Percentiles rank a stretch among this genome's conserved stretches.
Evolutionary conservation across 306 rosid genomes (phyloP).

Genomic region (Malus sieversii): DNA sequence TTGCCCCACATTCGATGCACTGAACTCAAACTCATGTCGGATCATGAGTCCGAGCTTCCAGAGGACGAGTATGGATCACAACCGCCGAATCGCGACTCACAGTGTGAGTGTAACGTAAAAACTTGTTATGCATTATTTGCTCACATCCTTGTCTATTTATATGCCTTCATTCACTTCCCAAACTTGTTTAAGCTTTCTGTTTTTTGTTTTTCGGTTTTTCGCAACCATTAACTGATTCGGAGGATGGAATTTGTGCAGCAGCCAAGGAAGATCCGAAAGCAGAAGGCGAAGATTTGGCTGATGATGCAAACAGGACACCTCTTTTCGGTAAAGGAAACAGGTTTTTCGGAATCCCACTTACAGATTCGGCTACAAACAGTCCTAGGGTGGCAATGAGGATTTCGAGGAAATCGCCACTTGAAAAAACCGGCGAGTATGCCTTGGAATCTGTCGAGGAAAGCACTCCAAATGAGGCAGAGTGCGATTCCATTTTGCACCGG

Average conservation of each 20-base stretch:
- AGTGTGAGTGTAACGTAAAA: conserved; percentile 28
- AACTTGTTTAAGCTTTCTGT: neutral
- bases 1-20: conserved; percentile 38
- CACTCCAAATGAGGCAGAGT: conserved; percentile 31
- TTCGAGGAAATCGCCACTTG: conserved; percentile 45
- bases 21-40: conserved; percentile 32
- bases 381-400: conserved; percentile 50
- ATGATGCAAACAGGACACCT: conserved; percentile 48
- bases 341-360: conserved; percentile 70
- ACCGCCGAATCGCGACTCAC: conserved; percentile 11
- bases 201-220: neutral
- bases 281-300: conserved; percentile 41
- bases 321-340: conserved; percentile 40
- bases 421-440: conserved; percentile 38
- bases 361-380: conserved; percentile 59
- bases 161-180: neutral
- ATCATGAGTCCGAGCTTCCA: conserved; percentile 22
- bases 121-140: neutral
- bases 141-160: neutral
- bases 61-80: conserved; percentile 31
- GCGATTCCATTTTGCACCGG: conserved; percentile 39
- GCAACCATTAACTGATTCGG: neutral
- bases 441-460: conserved; percentile 37
- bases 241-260: conserved; percentile 19
- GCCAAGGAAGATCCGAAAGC: conserved; percentile 50